phyloP scores from a whole-genome alignment of 1,284 basidiomycete genomes.

The Sporisorium iseilematis-ciliati region DNA sequence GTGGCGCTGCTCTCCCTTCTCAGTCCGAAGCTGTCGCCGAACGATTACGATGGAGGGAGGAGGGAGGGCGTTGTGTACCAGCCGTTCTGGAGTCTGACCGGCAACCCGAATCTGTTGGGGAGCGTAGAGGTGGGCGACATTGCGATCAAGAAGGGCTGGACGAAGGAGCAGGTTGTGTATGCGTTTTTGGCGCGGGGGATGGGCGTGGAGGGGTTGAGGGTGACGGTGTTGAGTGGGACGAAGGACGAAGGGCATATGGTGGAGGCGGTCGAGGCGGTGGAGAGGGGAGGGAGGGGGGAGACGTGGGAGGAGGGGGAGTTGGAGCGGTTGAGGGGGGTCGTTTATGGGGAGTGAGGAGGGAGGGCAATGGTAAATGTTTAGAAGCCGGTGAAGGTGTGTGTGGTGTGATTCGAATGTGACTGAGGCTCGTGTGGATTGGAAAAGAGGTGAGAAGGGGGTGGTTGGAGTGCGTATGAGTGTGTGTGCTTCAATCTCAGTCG shows the following conservation, averaged over 20 bases:
- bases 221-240: constrained; percentile 58
- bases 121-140: constrained; percentile 46
- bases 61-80: constrained; percentile 55
- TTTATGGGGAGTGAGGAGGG: constrained; percentile 4
- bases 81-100: constrained; percentile 67
- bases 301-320: constrained; percentile 30
- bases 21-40: constrained; percentile 58
- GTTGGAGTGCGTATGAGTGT: no score
- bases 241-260: constrained; percentile 59
- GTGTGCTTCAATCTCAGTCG: no score
- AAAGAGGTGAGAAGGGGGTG: no score
- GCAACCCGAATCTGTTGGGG: constrained; percentile 56
- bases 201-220: constrained; percentile 58
- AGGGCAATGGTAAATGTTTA: no score
- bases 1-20: constrained; percentile 62
- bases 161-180: constrained; percentile 61
- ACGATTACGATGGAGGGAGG: constrained; percentile 36
- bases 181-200: constrained; percentile 57
- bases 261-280: constrained; percentile 61
- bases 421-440: no score
- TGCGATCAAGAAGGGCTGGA: constrained; percentile 42
- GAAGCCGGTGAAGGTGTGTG: no score
- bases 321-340: constrained; percentile 21
- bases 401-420: no score
- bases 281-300: constrained; percentile 53